A percentile compares a stretch with the other conserved stretches of the same genome.
Evolutionary conservation across 352 stramenopile species (phyloP).

Genomic region (Phytopythium ostracodes): DNA sequence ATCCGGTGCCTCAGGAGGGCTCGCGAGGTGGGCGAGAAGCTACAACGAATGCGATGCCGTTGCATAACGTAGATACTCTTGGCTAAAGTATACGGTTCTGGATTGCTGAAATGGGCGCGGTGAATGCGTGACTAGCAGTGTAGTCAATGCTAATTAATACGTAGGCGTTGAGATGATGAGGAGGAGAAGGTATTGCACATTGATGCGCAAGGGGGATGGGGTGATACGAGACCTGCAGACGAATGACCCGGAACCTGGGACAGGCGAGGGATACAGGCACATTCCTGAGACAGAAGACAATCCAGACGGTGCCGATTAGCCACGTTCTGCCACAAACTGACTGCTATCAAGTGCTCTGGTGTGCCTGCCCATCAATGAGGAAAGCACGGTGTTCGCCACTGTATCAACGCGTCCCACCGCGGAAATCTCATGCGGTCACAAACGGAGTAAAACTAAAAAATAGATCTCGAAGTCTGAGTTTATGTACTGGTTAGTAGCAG

Average conservation of each 20-base stretch:
- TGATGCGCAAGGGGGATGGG: neutral
- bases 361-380: neutral
- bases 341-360: neutral
- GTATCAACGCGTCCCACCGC: neutral
- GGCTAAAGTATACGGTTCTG: neutral
- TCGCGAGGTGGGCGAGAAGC: neutral
- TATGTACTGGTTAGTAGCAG: no score
- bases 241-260: neutral
- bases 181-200: neutral
- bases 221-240: neutral
- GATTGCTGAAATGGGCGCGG: neutral
- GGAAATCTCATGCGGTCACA: neutral
- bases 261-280: neutral
- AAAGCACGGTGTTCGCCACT: neutral
- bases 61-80: slow-evolving; percentile 6
- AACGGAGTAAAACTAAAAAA: no score
- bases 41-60: neutral
- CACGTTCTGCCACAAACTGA: neutral
- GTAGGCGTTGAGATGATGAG: no score
- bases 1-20: neutral
- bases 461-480: no score
- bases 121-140: neutral
- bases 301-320: neutral
- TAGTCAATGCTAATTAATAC: neutral
- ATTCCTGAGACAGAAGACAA: neutral